Base-by-base conservation (phyloP, 768 basidiomycete species). In the Candolleomyces efflorescens region DNA sequence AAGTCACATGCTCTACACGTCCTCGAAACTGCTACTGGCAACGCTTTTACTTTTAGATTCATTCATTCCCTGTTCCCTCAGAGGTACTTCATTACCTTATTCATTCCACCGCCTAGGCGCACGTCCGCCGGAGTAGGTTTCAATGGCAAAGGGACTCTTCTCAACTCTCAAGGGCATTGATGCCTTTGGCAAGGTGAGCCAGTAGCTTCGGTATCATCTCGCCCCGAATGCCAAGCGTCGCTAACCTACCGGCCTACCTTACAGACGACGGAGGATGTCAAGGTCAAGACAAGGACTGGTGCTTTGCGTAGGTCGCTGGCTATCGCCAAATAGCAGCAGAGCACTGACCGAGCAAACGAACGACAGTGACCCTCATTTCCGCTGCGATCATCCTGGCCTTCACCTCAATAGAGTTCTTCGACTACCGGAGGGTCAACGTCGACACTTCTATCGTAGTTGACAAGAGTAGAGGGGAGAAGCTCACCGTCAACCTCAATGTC, bases 191-290 rank as follows among this genome's bases (percentile, higher is more conserved):
- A 99, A 98, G 88, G 96, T 96, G 67, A 64, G 80, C n/a, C n/a
- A n/a, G n/a, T n/a, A n/a, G n/a, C 49, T 10, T 0, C 62, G 48
- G 45, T 23, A 45, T 56, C 46, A 46, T 36, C 59, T 58, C 47
- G 63, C 46, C 56, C 65, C 59, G 61, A n/a, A 60, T 55, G 62
- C 60, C 60, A 22, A 11, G 13, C 49, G 17, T 15, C 27, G 61
- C 63, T 64, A 60, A 62, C 54, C 58, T 44, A 22, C 46, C 51
- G 59, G 60, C 54, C 58, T 44, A 22, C 46, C 51, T 47, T 53
- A 58, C 56, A 99, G 96, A 99, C 97, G 38, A 92, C 92, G 71
- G 97, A 98, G 69, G 97, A 99, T 79, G 97, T 99, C 62, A 98
- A 98, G 77, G 92, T 99, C 75, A 94, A 94, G 81, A 98, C 97